Conservation (phyloP, 805 yeast species). For the Pichia paraexigua region DNA sequence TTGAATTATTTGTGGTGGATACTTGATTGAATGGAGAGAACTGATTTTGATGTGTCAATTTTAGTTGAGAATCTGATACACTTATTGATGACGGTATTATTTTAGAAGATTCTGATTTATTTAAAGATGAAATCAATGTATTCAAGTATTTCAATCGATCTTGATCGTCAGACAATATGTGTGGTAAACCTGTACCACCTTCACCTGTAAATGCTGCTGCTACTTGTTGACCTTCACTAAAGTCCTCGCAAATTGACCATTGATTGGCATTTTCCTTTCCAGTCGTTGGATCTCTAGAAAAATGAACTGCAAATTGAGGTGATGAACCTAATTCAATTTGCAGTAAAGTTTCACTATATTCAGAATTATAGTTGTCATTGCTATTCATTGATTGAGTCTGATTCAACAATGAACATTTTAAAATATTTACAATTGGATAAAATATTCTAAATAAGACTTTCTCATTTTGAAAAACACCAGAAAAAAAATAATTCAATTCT, state of each 20-base stretch:
- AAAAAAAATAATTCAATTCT: slow-evolving; percentile 72
- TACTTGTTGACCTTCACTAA: slow-evolving; percentile 78
- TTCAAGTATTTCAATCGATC: slow-evolving; percentile 28
- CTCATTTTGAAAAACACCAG: slow-evolving; percentile 60
- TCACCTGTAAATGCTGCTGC: slow-evolving; percentile 52
- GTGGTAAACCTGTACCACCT: slow-evolving; percentile 59
- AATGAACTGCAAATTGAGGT: slow-evolving; percentile 75
- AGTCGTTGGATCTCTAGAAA: slow-evolving; percentile 42
- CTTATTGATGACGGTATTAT: slow-evolving; percentile 28
- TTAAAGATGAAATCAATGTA: slow-evolving; percentile 24
- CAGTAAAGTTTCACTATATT: slow-evolving; percentile 33
- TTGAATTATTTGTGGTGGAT: slow-evolving; percentile 3
- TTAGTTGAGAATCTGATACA: slow-evolving; percentile 1
- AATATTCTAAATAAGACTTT: slow-evolving; percentile 67
- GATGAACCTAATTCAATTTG: slow-evolving; percentile 36
- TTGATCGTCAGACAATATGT: slow-evolving; percentile 51
- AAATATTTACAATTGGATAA: slow-evolving; percentile 55
- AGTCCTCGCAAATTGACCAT: slow-evolving; percentile 80
- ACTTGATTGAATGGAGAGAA: slow-evolving; percentile 3
- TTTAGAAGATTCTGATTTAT: slow-evolving; percentile 14
- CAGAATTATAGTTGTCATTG: slow-evolving; percentile 15
- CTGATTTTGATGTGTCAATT: slow-evolving; percentile 1
- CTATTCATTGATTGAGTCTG: slow-evolving; percentile 23
- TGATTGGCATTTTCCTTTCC: slow-evolving; percentile 46
- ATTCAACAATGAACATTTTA: slow-evolving; percentile 48